Conservation (phyloP, 2,329 filamentous ascomycete genomes). For the Exophiala calicioides region DNA sequence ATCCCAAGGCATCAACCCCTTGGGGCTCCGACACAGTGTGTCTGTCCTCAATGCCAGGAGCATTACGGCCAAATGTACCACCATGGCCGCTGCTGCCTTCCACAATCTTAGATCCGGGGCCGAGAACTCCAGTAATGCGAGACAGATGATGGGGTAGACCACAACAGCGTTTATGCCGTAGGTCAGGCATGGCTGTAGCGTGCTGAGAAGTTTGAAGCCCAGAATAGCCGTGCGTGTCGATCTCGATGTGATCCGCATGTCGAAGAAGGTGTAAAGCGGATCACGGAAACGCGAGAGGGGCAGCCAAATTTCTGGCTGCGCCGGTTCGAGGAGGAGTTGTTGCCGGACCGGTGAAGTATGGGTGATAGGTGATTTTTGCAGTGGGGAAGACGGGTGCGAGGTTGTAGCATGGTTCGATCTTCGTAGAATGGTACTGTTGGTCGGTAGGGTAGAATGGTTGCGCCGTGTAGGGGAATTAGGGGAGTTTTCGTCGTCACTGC, state of each 20-base stretch:
- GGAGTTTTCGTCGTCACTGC: slow-evolving; percentile 17
- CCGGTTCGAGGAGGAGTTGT: slow-evolving; percentile 27
- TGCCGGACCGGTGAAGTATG: slow-evolving; percentile 18
- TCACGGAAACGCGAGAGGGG: not conserved
- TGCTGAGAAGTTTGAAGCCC: slow-evolving; percentile 25
- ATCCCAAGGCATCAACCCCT: not conserved
- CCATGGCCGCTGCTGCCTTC: slow-evolving; percentile 20
- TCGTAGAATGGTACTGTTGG: slow-evolving; percentile 14
- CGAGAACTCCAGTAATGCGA: slow-evolving; percentile 28
- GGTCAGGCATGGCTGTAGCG: slow-evolving; percentile 28
- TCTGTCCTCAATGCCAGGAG: slow-evolving; percentile 17
- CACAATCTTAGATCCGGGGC: slow-evolving; percentile 20
- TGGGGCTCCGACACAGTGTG: slow-evolving; percentile 17
- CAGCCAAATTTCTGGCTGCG: slow-evolving; percentile 4
- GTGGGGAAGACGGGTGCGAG: slow-evolving; percentile 10
- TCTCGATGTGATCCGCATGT: slow-evolving; percentile 12
- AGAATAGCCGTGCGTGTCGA: slow-evolving; percentile 22
- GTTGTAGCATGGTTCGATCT: slow-evolving; percentile 12
- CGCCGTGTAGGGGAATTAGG: slow-evolving; percentile 1
- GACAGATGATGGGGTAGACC: slow-evolving; percentile 27
- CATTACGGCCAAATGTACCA: slow-evolving; percentile 22
- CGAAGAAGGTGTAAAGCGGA: slow-evolving; percentile 4
- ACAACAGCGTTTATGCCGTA: slow-evolving; percentile 26
- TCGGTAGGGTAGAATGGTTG: slow-evolving; percentile 5
- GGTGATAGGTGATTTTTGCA: slow-evolving; percentile 8